phyloP scores from a whole-genome alignment of 2,329 filamentous ascomycete species.

The Karstenula rhodostoma region DNA sequence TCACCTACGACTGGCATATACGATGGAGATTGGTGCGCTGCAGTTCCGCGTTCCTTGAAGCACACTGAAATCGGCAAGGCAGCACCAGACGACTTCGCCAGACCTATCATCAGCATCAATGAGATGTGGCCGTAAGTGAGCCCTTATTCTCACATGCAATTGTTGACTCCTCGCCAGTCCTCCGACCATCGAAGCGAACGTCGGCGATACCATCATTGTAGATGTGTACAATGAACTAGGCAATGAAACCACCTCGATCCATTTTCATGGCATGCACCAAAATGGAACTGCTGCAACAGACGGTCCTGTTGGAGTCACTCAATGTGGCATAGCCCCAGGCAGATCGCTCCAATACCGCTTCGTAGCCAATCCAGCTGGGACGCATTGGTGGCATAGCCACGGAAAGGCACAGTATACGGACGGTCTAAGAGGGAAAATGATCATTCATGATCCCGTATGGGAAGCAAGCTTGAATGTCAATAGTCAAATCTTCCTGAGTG shows the following conservation, averaged over 20 bases:
- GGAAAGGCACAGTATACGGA: conserved; percentile 68
- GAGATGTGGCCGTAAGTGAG: conserved; percentile 67
- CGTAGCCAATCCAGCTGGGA: conserved; percentile 60
- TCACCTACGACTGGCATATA: conserved; percentile 61
- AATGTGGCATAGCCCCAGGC: conserved; percentile 64
- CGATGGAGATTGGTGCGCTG: conserved; percentile 57
- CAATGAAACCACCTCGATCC: conserved; percentile 70
- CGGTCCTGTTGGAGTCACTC: conserved; percentile 70
- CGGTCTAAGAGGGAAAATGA: conserved; percentile 70
- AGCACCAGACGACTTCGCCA: conserved; percentile 27
- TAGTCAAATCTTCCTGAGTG: conserved; percentile 67
- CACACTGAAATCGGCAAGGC: conserved; percentile 10
- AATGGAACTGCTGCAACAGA: conserved; percentile 78
- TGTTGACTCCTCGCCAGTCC: conserved; percentile 46
- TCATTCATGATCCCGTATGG: conserved; percentile 67
- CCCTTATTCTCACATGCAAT: background rate
- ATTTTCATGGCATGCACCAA: conserved; percentile 80
- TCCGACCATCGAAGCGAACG: conserved; percentile 74
- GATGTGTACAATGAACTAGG: conserved; percentile 71
- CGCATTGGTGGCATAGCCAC: conserved; percentile 74
- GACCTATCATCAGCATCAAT: conserved; percentile 71
- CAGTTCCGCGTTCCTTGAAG: conserved; percentile 37
- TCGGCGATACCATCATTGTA: conserved; percentile 74
- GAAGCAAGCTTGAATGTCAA: conserved; percentile 59
- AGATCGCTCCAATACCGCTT: conserved; percentile 73